A percentile compares a stretch with the other conserved stretches of the same genome.
Evolutionary conservation across 352 stramenopile genomes (phyloP).

Genomic region (Phytophthora citrophthora): DNA sequence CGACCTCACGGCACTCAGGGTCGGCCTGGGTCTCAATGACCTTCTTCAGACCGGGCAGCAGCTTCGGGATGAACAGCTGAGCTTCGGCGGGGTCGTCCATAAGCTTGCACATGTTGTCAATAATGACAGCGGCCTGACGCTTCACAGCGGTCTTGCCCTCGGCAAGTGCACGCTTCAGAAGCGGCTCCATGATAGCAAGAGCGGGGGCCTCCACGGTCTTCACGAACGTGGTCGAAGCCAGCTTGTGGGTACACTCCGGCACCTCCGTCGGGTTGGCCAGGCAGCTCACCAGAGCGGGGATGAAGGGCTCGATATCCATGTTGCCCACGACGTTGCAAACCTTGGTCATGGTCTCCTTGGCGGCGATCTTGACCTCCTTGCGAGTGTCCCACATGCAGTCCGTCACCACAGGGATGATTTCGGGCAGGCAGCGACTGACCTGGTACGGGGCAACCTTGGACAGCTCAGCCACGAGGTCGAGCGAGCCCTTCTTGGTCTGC

Average conservation of each 20-base stretch:
- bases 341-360: constrained; percentile 94
- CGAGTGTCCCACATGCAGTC: constrained; percentile 99
- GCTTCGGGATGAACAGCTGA: constrained; percentile 97
- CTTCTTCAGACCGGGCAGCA: constrained; percentile 97
- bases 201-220: constrained; percentile 97
- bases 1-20: constrained; percentile 97
- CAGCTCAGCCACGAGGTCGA: constrained; percentile 95
- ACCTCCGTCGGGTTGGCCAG: constrained; percentile 98
- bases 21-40: constrained; percentile 96
- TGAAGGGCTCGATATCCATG: constrained; percentile 99
- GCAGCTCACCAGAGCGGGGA: constrained; percentile 95
- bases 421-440: constrained; percentile 94
- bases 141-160: constrained; percentile 97
- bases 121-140: constrained; percentile 98
- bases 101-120: constrained; percentile 99
- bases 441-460: constrained; percentile 94
- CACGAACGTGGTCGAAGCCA: constrained; percentile 99
- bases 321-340: constrained; percentile 98
- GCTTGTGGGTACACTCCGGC: constrained; percentile 98
- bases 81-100: constrained; percentile 98
- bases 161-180: constrained; percentile 95
- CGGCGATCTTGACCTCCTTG: constrained; percentile 97
- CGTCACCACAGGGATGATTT: constrained; percentile 97
- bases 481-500: constrained; percentile 96
- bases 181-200: constrained; percentile 97